Evolutionary conservation across 2,329 filamentous ascomycete genomes (phyloP), one percentile per base, ranked within the genome.

Genomic region (Eutypa lata): DNA sequence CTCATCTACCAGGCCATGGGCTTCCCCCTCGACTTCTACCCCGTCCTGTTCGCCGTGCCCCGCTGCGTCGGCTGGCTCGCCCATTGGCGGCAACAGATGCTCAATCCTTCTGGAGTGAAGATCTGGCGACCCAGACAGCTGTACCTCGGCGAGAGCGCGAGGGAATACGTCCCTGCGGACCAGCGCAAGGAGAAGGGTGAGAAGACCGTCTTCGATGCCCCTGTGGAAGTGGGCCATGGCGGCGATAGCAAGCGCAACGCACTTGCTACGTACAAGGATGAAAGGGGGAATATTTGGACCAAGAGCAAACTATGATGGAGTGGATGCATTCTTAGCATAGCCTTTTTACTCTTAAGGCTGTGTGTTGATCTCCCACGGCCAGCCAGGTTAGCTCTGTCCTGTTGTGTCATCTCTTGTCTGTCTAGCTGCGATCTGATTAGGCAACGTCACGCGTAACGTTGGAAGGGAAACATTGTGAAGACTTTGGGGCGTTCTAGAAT

Each of bases 1-100:
- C 63, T 79, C 26, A 79, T 79, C 57, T 79, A 79, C 62, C 77
- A 79, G 55, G 76, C 76, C 28, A 77, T 79, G 73, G 76, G 76
- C 11, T 79, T 79, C 66, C 76, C 76, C 26, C 70, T 79, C 0
- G 76, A 79, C 59, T 79, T 79, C 60, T 79, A 79, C 57, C 76
- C 76, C 2, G 76, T 79, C 0, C 64, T 79, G 4, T 79, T 79
- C 53, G 76, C 76, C 6, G 76, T 79, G 6, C 76, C 76, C 0
- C 68, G 76, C 16, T 78, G 77, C 48, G 76, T 78, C 2, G 76
- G 76, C 22, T 79, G 76, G 76, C 63, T 79, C 28, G 76, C 76
- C 2, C 76, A 79, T 64, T 79, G 76, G 76, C 71, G 77, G 18
- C 76, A 79, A 63, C 72, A 74, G 68, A 76, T 77, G 70, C 67